These are phyloP conservation scores for Suillus occidentalis DNA, from an alignment of 768 basidiomycete genomes.

Conservation along the genomic window DNA sequence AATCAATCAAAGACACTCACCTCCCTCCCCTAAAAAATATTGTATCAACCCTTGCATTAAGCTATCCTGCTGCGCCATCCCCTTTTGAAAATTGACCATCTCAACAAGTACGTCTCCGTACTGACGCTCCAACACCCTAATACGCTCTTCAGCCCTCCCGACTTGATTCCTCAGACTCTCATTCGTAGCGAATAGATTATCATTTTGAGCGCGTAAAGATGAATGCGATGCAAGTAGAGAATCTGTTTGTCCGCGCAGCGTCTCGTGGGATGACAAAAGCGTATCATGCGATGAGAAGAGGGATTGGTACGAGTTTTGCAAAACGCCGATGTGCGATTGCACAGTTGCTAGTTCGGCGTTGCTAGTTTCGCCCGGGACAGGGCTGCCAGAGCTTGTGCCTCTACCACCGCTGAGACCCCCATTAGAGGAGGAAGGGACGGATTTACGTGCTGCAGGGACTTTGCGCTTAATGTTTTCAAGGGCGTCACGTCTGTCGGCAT, in stretches of 20 bases:
- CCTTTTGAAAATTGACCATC: constrained; percentile 70
- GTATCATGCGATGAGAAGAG: constrained; percentile 30
- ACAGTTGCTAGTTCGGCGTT: constrained; percentile 24
- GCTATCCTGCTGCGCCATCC: constrained; percentile 82
- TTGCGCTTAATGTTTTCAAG: constrained; percentile 70
- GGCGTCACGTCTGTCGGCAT: constrained; percentile 49
- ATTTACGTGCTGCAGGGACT: constrained; percentile 40
- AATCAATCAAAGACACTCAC: constrained; percentile 41
- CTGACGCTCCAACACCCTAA: constrained; percentile 58
- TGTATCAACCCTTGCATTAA: constrained; percentile 80
- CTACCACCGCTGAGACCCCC: not conserved
- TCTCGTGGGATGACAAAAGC: constrained; percentile 29
- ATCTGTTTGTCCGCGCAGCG: constrained; percentile 36
- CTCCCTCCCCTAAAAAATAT: constrained; percentile 75
- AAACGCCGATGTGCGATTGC: constrained; percentile 28
- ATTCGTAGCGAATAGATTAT: constrained; percentile 27
- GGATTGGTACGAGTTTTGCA: constrained; percentile 29
- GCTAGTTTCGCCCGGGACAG: constrained; percentile 9
- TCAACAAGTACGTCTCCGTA: constrained; percentile 70
- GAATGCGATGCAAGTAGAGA: constrained; percentile 31
- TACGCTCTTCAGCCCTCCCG: constrained; percentile 45
- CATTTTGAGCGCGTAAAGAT: constrained; percentile 30
- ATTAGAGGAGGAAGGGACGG: constrained; percentile 24
- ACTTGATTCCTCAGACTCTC: constrained; percentile 30
- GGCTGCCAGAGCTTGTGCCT: constrained; percentile 4